These are phyloP conservation scores for Wickerhamomyces xylosicus DNA, from an alignment of 805 yeast species.

Conservation along the genomic window DNA sequence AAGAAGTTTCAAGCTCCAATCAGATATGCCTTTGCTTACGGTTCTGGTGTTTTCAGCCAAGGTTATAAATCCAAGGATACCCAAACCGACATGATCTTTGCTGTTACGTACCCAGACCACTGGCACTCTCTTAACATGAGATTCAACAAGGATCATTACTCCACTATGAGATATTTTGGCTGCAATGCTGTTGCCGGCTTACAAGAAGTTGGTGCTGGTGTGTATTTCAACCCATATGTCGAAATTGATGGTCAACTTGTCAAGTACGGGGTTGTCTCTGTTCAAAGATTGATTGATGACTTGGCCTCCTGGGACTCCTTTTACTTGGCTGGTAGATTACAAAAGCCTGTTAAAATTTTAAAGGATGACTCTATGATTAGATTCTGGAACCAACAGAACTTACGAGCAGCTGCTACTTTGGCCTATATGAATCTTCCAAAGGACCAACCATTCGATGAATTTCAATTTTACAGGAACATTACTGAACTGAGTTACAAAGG, in stretches of 20 bases:
- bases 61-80: constrained; percentile 39
- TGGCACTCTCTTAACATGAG: constrained; percentile 72
- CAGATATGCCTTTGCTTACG: constrained; percentile 82
- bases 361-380: constrained; percentile 54
- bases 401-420: constrained; percentile 67
- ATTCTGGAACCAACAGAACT: constrained; percentile 64
- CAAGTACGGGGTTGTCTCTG: constrained; percentile 81
- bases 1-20: constrained; percentile 62
- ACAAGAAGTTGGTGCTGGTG: constrained; percentile 76
- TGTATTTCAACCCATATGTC: constrained; percentile 89
- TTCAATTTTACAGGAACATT: constrained; percentile 64
- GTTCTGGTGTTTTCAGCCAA: constrained; percentile 87
- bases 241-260: constrained; percentile 47
- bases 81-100: constrained; percentile 80
- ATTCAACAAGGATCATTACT: constrained; percentile 69
- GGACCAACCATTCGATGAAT: constrained; percentile 36
- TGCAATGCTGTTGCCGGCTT: constrained; percentile 43
- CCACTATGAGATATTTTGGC: constrained; percentile 53
- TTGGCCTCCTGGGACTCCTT: constrained; percentile 76
- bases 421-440: constrained; percentile 28
- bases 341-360: constrained; percentile 80
- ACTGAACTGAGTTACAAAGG: constrained; percentile 82
- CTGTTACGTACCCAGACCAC: constrained; percentile 60
- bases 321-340: constrained; percentile 86
- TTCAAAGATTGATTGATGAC: constrained; percentile 51